A percentile compares a stretch with the other conserved stretches of the same genome.
Evolutionary conservation across 805 yeast species (phyloP).

Genomic region (Zygosaccharomyces kombuchaensis): DNA sequence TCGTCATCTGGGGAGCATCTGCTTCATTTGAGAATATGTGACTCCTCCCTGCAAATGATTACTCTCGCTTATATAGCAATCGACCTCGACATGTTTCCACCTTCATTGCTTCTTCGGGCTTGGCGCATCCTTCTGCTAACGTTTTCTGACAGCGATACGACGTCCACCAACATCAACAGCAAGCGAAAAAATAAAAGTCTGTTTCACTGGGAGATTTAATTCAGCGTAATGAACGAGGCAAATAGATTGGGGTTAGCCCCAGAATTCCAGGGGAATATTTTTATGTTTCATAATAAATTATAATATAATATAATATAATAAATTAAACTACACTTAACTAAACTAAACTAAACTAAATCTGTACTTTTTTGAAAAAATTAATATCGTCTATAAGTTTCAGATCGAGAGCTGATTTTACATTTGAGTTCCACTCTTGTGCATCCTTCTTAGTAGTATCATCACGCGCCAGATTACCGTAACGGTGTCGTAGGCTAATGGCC

Average conservation of each 20-base stretch:
- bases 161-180: conserved; percentile 10
- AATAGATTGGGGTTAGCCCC: too few species aligned
- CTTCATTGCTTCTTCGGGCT: background rate
- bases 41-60: background rate
- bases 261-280: background rate
- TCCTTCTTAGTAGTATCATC: conserved; percentile 2
- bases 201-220: background rate
- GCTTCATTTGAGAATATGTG: background rate
- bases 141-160: conserved; percentile 2
- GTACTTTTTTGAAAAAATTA: conserved; percentile 8
- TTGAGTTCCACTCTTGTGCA: conserved; percentile 5
- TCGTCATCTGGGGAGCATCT: conserved; percentile 6
- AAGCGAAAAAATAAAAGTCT: conserved; percentile 4
- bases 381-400: conserved; percentile 9
- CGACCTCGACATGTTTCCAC: background rate
- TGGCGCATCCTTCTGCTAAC: background rate
- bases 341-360: background rate
- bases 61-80: background rate
- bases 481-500: conserved; percentile 4
- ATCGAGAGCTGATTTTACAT: conserved; percentile 9
- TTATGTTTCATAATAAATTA: too few species aligned
- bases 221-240: background rate
- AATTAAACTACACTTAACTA: background rate
- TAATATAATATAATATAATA: too few species aligned
- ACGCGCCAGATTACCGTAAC: conserved; percentile 1